Conservation (phyloP, 176 grass and related monocot genomes). For the Stipa capillata region DNA sequence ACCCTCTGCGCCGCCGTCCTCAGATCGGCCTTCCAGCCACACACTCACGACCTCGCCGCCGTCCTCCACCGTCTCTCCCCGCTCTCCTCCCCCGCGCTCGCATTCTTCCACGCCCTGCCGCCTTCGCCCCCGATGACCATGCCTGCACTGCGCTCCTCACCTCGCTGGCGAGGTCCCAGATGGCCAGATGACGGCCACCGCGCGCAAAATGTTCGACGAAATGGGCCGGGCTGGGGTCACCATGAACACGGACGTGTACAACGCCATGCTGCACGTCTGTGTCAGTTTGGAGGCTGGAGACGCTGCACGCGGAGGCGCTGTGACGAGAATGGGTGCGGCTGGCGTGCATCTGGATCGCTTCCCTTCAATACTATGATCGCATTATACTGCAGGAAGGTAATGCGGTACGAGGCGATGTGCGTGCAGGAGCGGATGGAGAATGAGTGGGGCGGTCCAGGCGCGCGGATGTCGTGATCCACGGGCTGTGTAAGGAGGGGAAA, state of each 20-base stretch:
- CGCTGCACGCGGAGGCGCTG: constrained; percentile 35
- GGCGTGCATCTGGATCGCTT: constrained; percentile 43
- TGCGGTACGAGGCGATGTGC: constrained; percentile 80
- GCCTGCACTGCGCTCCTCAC: constrained; percentile 57
- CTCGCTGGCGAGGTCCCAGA: constrained; percentile 47
- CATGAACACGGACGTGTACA: constrained; percentile 66
- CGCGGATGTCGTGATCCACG: constrained; percentile 60
- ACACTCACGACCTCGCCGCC: no score
- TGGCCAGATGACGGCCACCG: constrained; percentile 55
- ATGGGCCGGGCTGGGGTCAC: constrained; percentile 28
- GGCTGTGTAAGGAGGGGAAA: constrained; percentile 67
- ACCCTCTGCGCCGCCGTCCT: no score
- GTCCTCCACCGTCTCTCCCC: no score
- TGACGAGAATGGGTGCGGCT: constrained; percentile 48
- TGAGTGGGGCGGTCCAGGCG: constrained; percentile 36
- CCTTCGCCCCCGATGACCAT: not conserved
- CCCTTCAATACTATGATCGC: constrained; percentile 80
- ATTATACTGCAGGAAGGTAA: constrained; percentile 64
- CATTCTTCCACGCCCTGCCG: no score
- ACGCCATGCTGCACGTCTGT: constrained; percentile 89
- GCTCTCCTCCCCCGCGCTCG: no score
- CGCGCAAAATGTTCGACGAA: constrained; percentile 63
- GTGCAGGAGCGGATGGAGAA: constrained; percentile 61
- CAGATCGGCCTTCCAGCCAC: no score
- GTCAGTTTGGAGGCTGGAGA: constrained; percentile 66